Base-by-base conservation (phyloP, 2,329 filamentous ascomycete genomes). In the Aspergillus novofumigatus region DNA sequence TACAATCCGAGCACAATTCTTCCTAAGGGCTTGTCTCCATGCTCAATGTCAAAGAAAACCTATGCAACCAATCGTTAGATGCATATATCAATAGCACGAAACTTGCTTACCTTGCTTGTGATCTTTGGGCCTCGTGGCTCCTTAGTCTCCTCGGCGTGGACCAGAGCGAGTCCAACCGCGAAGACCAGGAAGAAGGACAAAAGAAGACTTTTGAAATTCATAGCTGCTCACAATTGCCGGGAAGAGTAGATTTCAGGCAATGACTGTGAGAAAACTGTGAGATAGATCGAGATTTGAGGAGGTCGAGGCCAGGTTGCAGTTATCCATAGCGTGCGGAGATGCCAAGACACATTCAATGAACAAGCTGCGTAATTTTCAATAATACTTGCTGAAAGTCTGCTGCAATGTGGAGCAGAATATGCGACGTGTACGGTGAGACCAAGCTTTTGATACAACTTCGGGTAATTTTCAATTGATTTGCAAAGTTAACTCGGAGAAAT, bases 71-170 rank as follows among this genome's bases (percentile, higher is more conserved):
- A 32, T 42, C 3, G 44, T 8, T 5, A 51, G 28, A 48, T 69
- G 26, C 69, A 62, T 35, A 55, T 47, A n/a, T 26, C 23, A 17
- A 21, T n/a, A 28, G 32, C 28, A 48, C 35, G 32, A 38, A 20
- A 25, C 10, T 49, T 51, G 41, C 66, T 58, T 73, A 84, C 91
- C 86, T 96, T 96, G 83, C 90, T 83, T 69, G 92, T 97, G 81
- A 97, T 93, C 86, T 94, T 95, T 62, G 91, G 93, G 49, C 94
- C 93, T 55, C 72, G 72, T 51, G 72, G 65, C 58, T 70, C 63
- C 81, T 81, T 81, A 54, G 90, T 89, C 67, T 89, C 86, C 59
- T 84, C 86, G 35, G 85, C 83, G 77, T 91, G 87, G 65, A 88
- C 83, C 72, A 96, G 86, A 54, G 69, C 71, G 79, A 91, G 85